phyloP scores from a whole-genome alignment of 495 filamentous ascomycete genomes.

The Recurvomyces mirabilis region DNA sequence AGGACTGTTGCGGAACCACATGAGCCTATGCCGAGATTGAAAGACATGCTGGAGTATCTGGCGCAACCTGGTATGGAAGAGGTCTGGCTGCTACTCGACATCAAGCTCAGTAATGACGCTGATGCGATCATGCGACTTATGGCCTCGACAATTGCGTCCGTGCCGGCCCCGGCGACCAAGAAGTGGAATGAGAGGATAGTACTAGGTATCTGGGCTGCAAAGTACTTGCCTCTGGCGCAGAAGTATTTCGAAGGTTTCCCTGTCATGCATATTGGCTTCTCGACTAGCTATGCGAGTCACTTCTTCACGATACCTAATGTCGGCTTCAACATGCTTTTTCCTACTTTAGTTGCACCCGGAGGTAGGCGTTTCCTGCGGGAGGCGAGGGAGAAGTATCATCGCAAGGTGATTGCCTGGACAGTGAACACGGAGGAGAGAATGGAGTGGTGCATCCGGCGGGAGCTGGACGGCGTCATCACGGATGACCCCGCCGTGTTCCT shows the following conservation, averaged over 20 bases:
- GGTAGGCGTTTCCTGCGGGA: constrained; percentile 55
- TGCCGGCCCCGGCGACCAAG: constrained; percentile 31
- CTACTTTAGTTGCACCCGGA: constrained; percentile 49
- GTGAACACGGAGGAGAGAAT: constrained; percentile 66
- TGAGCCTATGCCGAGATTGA: constrained; percentile 59
- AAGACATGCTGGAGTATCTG: constrained; percentile 66
- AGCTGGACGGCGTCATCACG: constrained; percentile 47
- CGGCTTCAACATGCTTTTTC: constrained; percentile 63
- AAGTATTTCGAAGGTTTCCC: constrained; percentile 55
- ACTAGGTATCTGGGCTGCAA: constrained; percentile 68
- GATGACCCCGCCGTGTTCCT: constrained; percentile 45
- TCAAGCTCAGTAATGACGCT: constrained; percentile 68
- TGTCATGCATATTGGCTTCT: constrained; percentile 63
- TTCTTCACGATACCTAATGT: constrained; percentile 54
- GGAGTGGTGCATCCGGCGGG: constrained; percentile 52
- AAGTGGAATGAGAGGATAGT: constrained; percentile 63
- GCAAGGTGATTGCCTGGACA: constrained; percentile 69
- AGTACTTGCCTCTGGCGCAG: constrained; percentile 49
- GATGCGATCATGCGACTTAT: constrained; percentile 56
- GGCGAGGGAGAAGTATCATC: constrained; percentile 36
- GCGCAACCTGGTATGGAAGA: constrained; percentile 46
- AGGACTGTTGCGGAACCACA: constrained; percentile 54
- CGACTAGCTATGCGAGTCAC: constrained; percentile 52
- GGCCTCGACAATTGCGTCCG: constrained; percentile 46
- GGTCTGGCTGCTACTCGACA: constrained; percentile 76